Evolutionary conservation across 306 rosid species (phyloP), one percentile per base, ranked within the genome.

Genomic region (Pyrus betulifolia): DNA sequence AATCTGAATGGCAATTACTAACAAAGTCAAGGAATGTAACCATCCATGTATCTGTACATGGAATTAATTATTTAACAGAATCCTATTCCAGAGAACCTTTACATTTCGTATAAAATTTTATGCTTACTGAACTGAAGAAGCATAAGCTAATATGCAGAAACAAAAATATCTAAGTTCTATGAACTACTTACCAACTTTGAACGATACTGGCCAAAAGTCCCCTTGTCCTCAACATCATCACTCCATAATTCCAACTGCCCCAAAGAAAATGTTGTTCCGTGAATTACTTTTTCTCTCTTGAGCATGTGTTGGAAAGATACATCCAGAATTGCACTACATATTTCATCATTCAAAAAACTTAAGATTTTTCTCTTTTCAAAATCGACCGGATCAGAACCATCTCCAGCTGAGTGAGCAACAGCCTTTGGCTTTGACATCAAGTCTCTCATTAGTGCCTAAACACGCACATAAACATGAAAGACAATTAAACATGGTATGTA

Each of bases 201-300:
- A 18, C 98, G 99, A 80, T 92, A 96, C 65, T 88, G 98, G 86
- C 98, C 83, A 81, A 92, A 92, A 75, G 76, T 91, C 30, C 93
- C 97, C 89, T 86, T 95, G 74, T 91, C 91, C 70, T 96, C 99
- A 88, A 87, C 75, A 82, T 86, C 86, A 14, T 92, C 99, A 88
- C 93, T 91, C 99, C 99, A 96, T 88, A 96, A 82, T 87, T 96
- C 99, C 84, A 96, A 74, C 4, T 78, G 81, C 75, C 97, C 97
- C 57, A 92, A 71, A 71, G 84, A 79, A 84, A 82, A 70, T 65
- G 85, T 77, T 55, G 88, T 82, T 72, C 82, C 90, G 55, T 86
- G 86, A 72, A 71, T 85, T 77, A 92, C 85, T 84, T 96, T 96
- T 9, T 96, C 99, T 86, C 85, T 87, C 89, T 87, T 96, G 49